Percentiles rank a stretch among this genome's conserved stretches.
Evolutionary conservation across 768 basidiomycete genomes (phyloP).

Genomic region (Boletus pseudopeckii): DNA sequence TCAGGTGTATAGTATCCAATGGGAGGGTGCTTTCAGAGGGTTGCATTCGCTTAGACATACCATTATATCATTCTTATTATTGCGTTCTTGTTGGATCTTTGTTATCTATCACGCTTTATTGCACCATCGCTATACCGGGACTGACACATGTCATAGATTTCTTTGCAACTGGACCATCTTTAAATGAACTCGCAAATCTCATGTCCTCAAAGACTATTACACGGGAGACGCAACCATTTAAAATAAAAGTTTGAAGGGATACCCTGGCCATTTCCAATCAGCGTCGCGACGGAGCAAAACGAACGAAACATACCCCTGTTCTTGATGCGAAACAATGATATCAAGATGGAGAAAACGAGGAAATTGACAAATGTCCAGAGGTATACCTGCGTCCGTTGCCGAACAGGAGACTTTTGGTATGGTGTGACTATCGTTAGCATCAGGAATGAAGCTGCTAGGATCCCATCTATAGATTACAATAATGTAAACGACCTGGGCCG

Average conservation of each 20-base stretch:
- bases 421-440: slow-evolving; percentile 83
- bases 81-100: slow-evolving; percentile 18
- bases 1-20: slow-evolving; percentile 8
- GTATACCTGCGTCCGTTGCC: slow-evolving; percentile 85
- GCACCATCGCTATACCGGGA: slow-evolving; percentile 1
- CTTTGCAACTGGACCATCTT: not conserved
- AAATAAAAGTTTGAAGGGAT: slow-evolving; percentile 77
- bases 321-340: slow-evolving; percentile 88
- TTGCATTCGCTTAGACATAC: slow-evolving; percentile 7
- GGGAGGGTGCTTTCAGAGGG: not conserved
- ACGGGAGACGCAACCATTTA: slow-evolving; percentile 30
- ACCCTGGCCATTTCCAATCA: slow-evolving; percentile 42
- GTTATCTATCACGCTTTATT: slow-evolving; percentile 22
- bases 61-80: slow-evolving; percentile 18
- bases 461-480: slow-evolving; percentile 59
- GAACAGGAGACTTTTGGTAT: slow-evolving; percentile 61
- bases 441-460: slow-evolving; percentile 72
- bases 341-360: slow-evolving; percentile 80
- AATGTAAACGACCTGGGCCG: not conserved
- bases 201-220: not conserved
- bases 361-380: slow-evolving; percentile 82
- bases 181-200: not conserved
- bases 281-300: not conserved
- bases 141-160: not conserved
- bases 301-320: slow-evolving; percentile 62